Evolutionary conservation across 768 basidiomycete genomes (phyloP).

Genomic region (Podaxis rugospora): DNA sequence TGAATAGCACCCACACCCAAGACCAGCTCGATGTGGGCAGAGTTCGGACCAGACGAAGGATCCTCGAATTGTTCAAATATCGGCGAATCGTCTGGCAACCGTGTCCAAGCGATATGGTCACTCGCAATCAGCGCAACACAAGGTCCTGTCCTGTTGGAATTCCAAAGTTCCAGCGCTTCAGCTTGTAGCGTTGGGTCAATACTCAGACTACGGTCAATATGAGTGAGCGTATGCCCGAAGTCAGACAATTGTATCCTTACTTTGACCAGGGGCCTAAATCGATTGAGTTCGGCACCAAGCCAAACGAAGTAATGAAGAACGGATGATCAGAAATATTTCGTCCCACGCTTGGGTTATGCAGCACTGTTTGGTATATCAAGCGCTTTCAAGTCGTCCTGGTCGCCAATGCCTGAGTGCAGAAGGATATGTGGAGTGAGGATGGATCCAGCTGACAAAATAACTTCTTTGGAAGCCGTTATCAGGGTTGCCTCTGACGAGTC

Average conservation of each 20-base stretch:
- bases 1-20: neutral
- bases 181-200: neutral
- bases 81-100: conserved; percentile 6
- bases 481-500: neutral
- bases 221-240: neutral
- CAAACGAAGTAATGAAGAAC: neutral
- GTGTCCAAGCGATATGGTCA: conserved; percentile 10
- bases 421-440: conserved; percentile 16
- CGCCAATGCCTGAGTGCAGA: conserved; percentile 17
- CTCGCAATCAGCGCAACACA: neutral
- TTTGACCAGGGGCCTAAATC: conserved; percentile 9
- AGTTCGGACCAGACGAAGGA: conserved; percentile 10
- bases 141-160: conserved; percentile 11
- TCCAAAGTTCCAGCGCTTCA: conserved; percentile 10
- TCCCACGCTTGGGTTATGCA: conserved; percentile 25
- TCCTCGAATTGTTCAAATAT: conserved; percentile 1
- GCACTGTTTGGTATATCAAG: conserved; percentile 19
- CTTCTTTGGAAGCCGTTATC: conserved; percentile 19
- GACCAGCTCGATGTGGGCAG: conserved; percentile 12
- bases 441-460: conserved; percentile 14
- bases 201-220: neutral
- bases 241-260: neutral
- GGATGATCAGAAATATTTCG: conserved; percentile 24
- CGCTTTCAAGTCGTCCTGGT: conserved; percentile 9
- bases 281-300: neutral